Evolutionary conservation across 306 rosid genomes (phyloP), one percentile per base, ranked within the genome.

Genomic region (Inga leiocalycina): DNA sequence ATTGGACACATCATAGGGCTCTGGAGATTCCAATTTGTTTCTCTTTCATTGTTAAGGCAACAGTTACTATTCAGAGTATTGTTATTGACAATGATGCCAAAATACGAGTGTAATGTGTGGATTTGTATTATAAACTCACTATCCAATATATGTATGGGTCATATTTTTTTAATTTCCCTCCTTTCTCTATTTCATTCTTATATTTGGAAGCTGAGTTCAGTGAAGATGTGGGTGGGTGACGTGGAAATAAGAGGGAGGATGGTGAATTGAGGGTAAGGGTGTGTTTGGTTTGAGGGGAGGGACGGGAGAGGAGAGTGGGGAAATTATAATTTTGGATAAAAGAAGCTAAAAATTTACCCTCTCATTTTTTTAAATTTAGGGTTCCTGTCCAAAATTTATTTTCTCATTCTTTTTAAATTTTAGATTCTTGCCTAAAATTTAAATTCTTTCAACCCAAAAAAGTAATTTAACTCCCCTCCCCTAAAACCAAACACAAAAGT

Each of bases 1-100:
- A 54, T 19, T 17, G 61, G 24, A 54, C 61, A 5, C n/a, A 15
- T 17, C 22, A 54, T 1, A 54, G 17, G 61, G 61, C 61, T 5
- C 2, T 54, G 10, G 61, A 6, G 61, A 19, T 17, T 54, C 22
- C 3, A 51, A 14, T 51, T 51, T 73, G 52, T 46, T 77, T 73
- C 89, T 89, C 88, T 79, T 89, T 82, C 67, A 84, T 78, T 82
- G 80, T 84, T 49, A 14, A 14, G 56, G 85, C 83, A 79, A 77
- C 19, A 39, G 43, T 39, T 5, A 39, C 6, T 6, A 5, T 48
- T 48, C 17, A 17, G 59, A 4, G 59, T 57, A 57, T 2, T 57
- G 64, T 57, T 57, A 20, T 54, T 57, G 30, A n/a, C 12, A 27
- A 6, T 57, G 64, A 57, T 20, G 64, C 11, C 64, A 9, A 5